phyloP scores from a whole-genome alignment of 768 basidiomycete genomes.

The Suillus bovinus region DNA sequence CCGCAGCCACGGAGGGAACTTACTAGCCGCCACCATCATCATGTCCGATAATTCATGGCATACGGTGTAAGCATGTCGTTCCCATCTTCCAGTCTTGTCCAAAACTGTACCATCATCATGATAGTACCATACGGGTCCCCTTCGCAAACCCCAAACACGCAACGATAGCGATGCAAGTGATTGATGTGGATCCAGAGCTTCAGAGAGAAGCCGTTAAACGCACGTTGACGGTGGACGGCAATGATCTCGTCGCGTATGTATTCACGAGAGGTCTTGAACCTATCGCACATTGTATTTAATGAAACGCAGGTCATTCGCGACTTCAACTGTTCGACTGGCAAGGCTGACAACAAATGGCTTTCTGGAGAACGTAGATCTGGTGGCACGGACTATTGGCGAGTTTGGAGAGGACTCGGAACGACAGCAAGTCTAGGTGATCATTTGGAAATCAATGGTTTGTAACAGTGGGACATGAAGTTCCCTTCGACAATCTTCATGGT shows the following conservation, averaged over 20 bases:
- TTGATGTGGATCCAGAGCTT: slow-evolving; percentile 85
- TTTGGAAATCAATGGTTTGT: slow-evolving; percentile 11
- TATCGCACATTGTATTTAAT: not conserved
- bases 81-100: not conserved
- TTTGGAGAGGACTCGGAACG: slow-evolving; percentile 69
- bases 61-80: slow-evolving; percentile 44
- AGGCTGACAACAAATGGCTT: slow-evolving; percentile 84
- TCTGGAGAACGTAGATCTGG: slow-evolving; percentile 86
- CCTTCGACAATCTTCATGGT: slow-evolving; percentile 16
- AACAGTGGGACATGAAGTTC: slow-evolving; percentile 12
- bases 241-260: slow-evolving; percentile 76
- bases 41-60: slow-evolving; percentile 47
- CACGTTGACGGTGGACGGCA: slow-evolving; percentile 62
- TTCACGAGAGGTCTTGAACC: not conserved
- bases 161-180: slow-evolving; percentile 74
- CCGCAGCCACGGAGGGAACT: not conserved
- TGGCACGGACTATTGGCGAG: slow-evolving; percentile 77
- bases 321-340: slow-evolving; percentile 82
- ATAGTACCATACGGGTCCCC: slow-evolving; percentile 72
- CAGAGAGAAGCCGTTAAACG: slow-evolving; percentile 81
- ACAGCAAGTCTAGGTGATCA: slow-evolving; percentile 4
- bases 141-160: slow-evolving; percentile 78
- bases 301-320: slow-evolving; percentile 62
- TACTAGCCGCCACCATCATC: slow-evolving; percentile 11
- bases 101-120: slow-evolving; percentile 10